Conservation (phyloP, 2,329 filamentous ascomycete species). For the Stromatinia cepivora region DNA sequence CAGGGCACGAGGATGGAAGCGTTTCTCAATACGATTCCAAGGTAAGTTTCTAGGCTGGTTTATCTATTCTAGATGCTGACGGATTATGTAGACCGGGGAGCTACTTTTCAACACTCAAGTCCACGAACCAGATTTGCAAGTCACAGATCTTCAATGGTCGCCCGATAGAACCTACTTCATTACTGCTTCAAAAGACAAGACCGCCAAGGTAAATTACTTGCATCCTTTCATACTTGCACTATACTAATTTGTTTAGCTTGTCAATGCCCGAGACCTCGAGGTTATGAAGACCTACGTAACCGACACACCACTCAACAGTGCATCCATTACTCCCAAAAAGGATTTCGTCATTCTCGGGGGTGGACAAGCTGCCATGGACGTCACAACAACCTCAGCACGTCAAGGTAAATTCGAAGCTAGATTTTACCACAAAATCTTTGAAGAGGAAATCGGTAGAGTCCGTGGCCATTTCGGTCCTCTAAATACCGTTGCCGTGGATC, state of each 20-base stretch:
- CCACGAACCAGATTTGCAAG: constrained; percentile 74
- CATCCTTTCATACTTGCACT: neutral
- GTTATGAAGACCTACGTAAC: constrained; percentile 89
- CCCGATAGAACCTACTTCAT: constrained; percentile 96
- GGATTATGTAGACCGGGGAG: constrained; percentile 64
- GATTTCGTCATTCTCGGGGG: constrained; percentile 97
- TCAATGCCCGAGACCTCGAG: constrained; percentile 81
- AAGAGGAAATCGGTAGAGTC: constrained; percentile 97
- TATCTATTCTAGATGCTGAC: constrained; percentile 27
- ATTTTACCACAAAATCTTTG: constrained; percentile 99
- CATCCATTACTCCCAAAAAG: constrained; percentile 90
- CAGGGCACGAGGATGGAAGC: constrained; percentile 93
- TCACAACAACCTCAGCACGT: constrained; percentile 83
- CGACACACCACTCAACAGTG: constrained; percentile 96
- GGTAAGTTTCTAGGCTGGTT: constrained; percentile 47
- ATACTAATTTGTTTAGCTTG: constrained; percentile 54
- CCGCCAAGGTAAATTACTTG: constrained; percentile 67
- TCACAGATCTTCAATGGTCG: constrained; percentile 95
- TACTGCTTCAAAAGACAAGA: constrained; percentile 97
- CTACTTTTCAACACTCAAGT: constrained; percentile 76
- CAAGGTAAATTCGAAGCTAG: constrained; percentile 99
- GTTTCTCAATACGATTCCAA: constrained; percentile 91
- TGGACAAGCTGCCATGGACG: constrained; percentile 98
- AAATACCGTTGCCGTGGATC: constrained; percentile 92
- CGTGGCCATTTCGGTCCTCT: constrained; percentile 87